Evolutionary conservation across 1,284 basidiomycete species (phyloP), one percentile per base, ranked within the genome.

Genomic region (Schizopora paradoxa): DNA sequence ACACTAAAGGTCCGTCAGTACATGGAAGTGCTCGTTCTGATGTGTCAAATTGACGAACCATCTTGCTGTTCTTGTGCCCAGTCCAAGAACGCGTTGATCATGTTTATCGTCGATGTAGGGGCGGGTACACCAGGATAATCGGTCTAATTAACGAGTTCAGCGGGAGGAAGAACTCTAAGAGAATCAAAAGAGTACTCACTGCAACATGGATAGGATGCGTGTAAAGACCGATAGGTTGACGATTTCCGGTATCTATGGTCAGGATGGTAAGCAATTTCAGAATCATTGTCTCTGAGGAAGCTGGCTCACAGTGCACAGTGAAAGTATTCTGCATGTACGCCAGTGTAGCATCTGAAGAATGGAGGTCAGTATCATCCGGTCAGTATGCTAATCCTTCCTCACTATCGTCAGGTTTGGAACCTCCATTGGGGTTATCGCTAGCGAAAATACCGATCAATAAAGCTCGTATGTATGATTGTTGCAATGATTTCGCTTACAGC

Each of bases 181-280:
- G 28, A 0, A 18, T 13, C 28, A 41, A 32, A 7, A 27, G 45
- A 34, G 51, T 47, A 61, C 72, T 49, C 42, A 80, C 77, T 13
- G 86, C 78, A 47, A 88, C 62, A 66, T 90, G 86, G 58, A 90
- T 86, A 28, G 86, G 87, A 60, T 91, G 87, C 2, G 83, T 83
- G 63, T 90, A 91, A 34, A 90, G 67, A 41, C 87, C 87, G 52
- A 91, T 80, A 0, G 88, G 88, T 62, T 88, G 85, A 6, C 83
- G 74, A 56, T 87, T 87, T 35, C 71, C 73, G 49, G 76, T 81
- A 65, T 85, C 58, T 72, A 61, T 49, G 31, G n/a, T n/a, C n/a
- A 41, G 57, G 58, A 31, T 41, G 51, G 21, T 19, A n/a, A n/a
- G 23, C 16, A 13, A 14, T 2, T 21, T 11, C 31, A n/a, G 29